These are phyloP conservation scores for Cylindrotheca closterium DNA, from an alignment of 108 stramenopile species.

Conservation along the genomic window DNA sequence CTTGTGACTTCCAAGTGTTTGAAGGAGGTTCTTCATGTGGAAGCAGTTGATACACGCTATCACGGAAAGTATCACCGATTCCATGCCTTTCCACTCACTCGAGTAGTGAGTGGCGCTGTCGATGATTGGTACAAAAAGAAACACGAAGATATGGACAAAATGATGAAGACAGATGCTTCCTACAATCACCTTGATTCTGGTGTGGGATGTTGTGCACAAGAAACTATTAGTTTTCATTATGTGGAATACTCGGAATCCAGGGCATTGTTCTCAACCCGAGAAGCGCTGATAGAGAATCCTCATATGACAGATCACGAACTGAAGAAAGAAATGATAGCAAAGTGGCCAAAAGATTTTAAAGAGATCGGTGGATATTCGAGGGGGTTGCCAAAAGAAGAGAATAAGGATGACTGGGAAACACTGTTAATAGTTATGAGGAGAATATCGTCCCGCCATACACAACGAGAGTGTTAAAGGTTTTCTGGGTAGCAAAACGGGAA, in stretches of 20 bases:
- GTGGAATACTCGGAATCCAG: constrained; percentile 73
- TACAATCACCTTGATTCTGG: constrained; percentile 54
- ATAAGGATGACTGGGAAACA: constrained; percentile 33
- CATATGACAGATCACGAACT: constrained; percentile 64
- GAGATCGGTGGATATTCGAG: constrained; percentile 69
- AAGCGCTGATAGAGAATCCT: constrained; percentile 55
- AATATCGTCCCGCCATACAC: constrained; percentile 37
- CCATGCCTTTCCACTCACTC: constrained; percentile 74
- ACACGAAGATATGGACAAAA: constrained; percentile 53
- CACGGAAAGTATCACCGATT: constrained; percentile 67
- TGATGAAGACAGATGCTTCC: constrained; percentile 41
- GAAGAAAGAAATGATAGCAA: constrained; percentile 45
- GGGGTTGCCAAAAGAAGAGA: constrained; percentile 45
- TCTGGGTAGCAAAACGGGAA: too few species aligned
- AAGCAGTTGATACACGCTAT: constrained; percentile 68
- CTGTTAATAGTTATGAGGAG: constrained; percentile 37
- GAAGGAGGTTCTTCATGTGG: constrained; percentile 42
- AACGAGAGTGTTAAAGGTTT: constrained; percentile 43
- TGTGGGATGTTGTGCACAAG: constrained; percentile 60
- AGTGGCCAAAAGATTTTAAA: constrained; percentile 65
- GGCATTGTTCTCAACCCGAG: constrained; percentile 66
- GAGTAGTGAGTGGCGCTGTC: constrained; percentile 66
- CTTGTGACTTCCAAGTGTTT: constrained; percentile 68
- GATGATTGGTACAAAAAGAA: constrained; percentile 86
- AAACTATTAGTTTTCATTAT: constrained; percentile 88